Evolutionary conservation across 805 yeast genomes (phyloP), one percentile per base, ranked within the genome.

Genomic region (Yamadazyma insecticola): DNA sequence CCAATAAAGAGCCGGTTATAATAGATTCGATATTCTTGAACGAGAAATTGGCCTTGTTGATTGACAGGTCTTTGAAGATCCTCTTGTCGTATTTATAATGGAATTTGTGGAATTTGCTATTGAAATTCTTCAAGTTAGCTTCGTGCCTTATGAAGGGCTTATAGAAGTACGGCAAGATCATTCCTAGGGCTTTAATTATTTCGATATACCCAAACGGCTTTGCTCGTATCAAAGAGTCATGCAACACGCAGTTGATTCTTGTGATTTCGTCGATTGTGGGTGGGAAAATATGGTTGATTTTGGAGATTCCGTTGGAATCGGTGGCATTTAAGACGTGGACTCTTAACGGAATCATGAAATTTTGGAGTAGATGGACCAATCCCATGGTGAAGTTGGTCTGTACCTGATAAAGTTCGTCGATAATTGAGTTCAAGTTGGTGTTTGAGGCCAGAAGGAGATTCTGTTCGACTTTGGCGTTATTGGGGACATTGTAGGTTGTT

Each of bases 211-310:
- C 96, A 49, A 55, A 75, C 0, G 79, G 75, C 2, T 63, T 48
- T 0, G 97, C 90, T 11, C 71, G 55, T 36, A 75, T 74, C 33
- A 90, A 57, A 14, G 92, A 76, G 43, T 83, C 94, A 39, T 83
- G 72, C 36, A 86, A 76, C 4, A 90, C 78, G 50, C 95, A 85
- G 50, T 89, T 89, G 23, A 90, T 80, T 48, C 97, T 70, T 8
- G 95, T 84, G 12, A 90, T 79, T 59, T 90, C 97, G 56, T 90
- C 97, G 13, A 90, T 82, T 0, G 97, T 90, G 1, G 97, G 97
- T 2, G 97, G 97, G 49, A 90, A 88, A 1, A 87, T 69, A 29
- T 77, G 68, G 53, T 90, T 89, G 20, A 89, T 66, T 43, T 77
- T 76, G 2, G 79, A 55, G 2, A 83, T 77, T 1, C 85, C 78